These are phyloP conservation scores for Rutidosis leptorrhynchoides DNA, from an alignment of 129 eudicot species.

Conservation along the genomic window DNA sequence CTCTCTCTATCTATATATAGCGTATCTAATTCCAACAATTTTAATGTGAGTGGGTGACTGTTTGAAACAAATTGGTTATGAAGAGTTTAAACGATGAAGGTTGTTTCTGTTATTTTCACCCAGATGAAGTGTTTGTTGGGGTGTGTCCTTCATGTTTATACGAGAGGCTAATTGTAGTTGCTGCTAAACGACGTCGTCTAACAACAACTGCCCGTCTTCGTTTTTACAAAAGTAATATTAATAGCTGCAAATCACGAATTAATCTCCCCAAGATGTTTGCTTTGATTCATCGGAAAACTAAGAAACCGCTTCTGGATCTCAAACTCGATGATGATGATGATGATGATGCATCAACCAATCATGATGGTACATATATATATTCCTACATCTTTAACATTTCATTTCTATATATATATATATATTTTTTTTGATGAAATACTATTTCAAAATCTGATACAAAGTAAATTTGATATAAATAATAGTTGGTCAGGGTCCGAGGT, in stretches of 20 bases:
- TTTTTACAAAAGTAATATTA: constrained; percentile 11
- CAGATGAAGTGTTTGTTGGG: constrained; percentile 41
- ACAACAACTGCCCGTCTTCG: background rate
- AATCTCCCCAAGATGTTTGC: constrained; percentile 40
- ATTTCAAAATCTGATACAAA: no score
- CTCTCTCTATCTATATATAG: no score
- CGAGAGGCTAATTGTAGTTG: constrained; percentile 37
- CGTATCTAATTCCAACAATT: background rate
- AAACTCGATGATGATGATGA: constrained; percentile 1
- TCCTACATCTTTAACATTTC: background rate
- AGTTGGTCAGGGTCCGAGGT: no score
- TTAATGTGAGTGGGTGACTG: background rate
- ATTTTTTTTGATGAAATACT: no score
- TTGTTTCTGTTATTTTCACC: constrained; percentile 43
- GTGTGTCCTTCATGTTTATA: constrained; percentile 45
- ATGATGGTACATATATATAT: constrained; percentile 26
- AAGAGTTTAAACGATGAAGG: constrained; percentile 24
- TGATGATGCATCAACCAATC: constrained; percentile 18
- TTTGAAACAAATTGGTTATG: constrained; percentile 1
- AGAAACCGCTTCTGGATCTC: constrained; percentile 13
- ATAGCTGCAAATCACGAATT: constrained; percentile 30
- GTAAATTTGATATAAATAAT: no score
- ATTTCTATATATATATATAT: no score
- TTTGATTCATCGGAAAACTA: constrained; percentile 30
- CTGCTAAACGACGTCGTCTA: constrained; percentile 30